phyloP scores from a whole-genome alignment of 805 yeast genomes.

The Kazachstania taianensis region DNA sequence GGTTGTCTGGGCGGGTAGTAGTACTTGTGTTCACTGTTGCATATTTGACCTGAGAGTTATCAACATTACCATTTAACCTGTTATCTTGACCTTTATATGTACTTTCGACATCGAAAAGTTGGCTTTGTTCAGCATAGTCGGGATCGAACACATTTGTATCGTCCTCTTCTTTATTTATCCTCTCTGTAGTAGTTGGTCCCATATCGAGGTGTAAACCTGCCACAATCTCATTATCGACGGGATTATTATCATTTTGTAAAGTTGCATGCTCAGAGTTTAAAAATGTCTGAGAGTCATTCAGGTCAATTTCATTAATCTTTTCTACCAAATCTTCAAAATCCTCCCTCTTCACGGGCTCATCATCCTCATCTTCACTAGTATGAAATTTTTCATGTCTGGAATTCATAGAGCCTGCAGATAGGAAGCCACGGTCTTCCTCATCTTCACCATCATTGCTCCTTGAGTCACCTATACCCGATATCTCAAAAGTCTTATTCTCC shows the following conservation, averaged over 20 bases:
- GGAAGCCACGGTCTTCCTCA: constrained; percentile 6
- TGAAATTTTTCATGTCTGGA: not conserved
- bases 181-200: not conserved
- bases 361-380: constrained; percentile 6
- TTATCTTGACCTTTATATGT: too few relatives aligned
- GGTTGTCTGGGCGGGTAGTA: too few relatives aligned
- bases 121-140: constrained; percentile 23
- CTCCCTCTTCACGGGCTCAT: constrained; percentile 4
- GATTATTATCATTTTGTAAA: not conserved
- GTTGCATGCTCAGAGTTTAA: too few relatives aligned
- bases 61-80: too few relatives aligned
- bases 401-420: constrained; percentile 4
- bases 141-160: constrained; percentile 23
- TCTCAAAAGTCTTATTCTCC: constrained; percentile 16
- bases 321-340: constrained; percentile 14
- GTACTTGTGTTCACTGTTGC: too few relatives aligned
- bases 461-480: constrained; percentile 19
- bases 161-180: not conserved
- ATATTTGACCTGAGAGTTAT: too few relatives aligned
- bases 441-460: constrained; percentile 11
- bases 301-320: constrained; percentile 15
- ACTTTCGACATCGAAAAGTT: constrained; percentile 24
- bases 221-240: not conserved
- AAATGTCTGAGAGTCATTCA: too few relatives aligned
- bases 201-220: not conserved